Percentiles rank a stretch among this genome's conserved stretches.
Evolutionary conservation across 495 filamentous ascomycete species (phyloP).

Genomic region (Niebla homalea): DNA sequence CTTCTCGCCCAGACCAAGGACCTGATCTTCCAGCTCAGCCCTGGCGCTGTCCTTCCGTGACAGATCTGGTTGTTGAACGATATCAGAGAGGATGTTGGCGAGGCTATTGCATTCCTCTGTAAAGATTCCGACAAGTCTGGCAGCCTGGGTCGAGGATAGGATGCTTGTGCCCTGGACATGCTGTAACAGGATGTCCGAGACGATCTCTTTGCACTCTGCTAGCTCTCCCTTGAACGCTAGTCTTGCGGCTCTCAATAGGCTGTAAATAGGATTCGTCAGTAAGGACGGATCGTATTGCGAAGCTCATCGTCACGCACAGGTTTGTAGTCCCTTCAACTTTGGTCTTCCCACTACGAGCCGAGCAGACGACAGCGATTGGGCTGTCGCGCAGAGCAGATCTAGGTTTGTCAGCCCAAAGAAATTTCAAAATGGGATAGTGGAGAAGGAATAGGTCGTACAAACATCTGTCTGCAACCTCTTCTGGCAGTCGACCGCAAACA

Average conservation of each 20-base stretch:
- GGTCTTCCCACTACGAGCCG: constrained; percentile 77
- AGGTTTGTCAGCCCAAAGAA: not conserved
- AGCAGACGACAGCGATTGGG: constrained; percentile 80
- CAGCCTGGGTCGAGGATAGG: constrained; percentile 43
- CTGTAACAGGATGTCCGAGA: constrained; percentile 9
- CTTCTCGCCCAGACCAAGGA: constrained; percentile 89
- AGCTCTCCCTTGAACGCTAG: constrained; percentile 6
- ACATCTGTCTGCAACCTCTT: constrained; percentile 47
- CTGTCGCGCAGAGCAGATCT: constrained; percentile 18
- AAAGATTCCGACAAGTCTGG: constrained; percentile 45
- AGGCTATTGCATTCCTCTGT: constrained; percentile 57
- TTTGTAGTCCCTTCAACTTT: constrained; percentile 91
- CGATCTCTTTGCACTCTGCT: constrained; percentile 2
- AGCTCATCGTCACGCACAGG: constrained; percentile 40
- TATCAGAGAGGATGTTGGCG: constrained; percentile 44
- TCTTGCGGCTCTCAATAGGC: constrained; percentile 12
- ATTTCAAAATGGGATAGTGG: not conserved
- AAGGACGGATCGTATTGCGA: constrained; percentile 15
- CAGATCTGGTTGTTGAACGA: constrained; percentile 42
- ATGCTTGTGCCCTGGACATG: constrained; percentile 2
- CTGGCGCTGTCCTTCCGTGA: not conserved
- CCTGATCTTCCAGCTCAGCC: constrained; percentile 75
- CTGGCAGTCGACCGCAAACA: constrained; percentile 53
- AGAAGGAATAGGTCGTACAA: constrained; percentile 1
- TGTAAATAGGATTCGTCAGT: not conserved